Evolutionary conservation across 1,284 basidiomycete genomes (phyloP).

Genomic region (Rhodotorula sp.): DNA sequence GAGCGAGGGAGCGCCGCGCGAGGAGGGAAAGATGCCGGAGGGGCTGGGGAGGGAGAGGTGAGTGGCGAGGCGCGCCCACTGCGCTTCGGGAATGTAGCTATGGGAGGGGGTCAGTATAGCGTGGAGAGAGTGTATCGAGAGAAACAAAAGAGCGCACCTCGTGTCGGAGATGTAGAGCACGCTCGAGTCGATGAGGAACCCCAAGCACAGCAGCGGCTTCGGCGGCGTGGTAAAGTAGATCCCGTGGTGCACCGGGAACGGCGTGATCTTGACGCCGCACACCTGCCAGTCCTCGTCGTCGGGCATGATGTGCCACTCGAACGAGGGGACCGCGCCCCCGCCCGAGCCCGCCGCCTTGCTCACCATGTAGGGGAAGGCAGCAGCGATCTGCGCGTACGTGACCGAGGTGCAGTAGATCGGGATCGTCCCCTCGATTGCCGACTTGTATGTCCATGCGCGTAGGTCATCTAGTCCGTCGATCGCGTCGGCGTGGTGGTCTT

Average conservation of each 20-base stretch:
- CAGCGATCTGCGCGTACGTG: constrained; percentile 55
- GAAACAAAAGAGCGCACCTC: constrained; percentile 59
- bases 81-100: constrained; percentile 65
- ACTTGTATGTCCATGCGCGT: constrained; percentile 71
- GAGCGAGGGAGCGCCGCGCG: neutral
- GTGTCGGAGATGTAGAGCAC: constrained; percentile 64
- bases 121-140: neutral
- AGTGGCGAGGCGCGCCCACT: constrained; percentile 60
- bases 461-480: constrained; percentile 81
- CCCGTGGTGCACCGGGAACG: constrained; percentile 62
- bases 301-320: constrained; percentile 74
- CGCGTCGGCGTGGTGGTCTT: constrained; percentile 52
- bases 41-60: constrained; percentile 25
- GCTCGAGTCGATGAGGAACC: constrained; percentile 66
- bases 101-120: no score
- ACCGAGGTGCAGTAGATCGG: constrained; percentile 68
- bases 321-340: constrained; percentile 66
- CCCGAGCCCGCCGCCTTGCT: constrained; percentile 72
- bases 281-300: constrained; percentile 67
- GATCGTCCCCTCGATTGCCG: constrained; percentile 68
- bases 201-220: constrained; percentile 67
- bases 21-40: constrained; percentile 45
- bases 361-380: constrained; percentile 72
- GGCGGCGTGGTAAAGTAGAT: constrained; percentile 47
- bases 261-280: constrained; percentile 63